Percentiles rank a stretch among this genome's conserved stretches.
phyloP scores from a whole-genome alignment of 2,329 filamentous ascomycete species.

The Xenoacremonium recifei region DNA sequence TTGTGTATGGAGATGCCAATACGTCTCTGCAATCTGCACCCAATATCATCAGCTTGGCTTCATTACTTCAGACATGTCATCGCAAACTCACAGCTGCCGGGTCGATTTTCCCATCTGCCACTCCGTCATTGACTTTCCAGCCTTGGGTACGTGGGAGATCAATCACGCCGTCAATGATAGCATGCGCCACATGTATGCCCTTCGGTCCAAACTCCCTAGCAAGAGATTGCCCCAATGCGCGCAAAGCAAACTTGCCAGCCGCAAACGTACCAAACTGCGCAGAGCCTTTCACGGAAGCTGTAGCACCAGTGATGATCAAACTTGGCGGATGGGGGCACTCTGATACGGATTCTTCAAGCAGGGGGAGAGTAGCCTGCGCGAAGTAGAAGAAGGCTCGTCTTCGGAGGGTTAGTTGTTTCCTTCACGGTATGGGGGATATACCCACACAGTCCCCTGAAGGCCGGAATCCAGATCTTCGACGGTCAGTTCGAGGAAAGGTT shows the following conservation, averaged over 20 bases:
- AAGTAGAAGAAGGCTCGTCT: constrained; percentile 74
- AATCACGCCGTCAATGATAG: constrained; percentile 82
- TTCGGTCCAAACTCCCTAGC: constrained; percentile 82
- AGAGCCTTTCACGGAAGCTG: constrained; percentile 72
- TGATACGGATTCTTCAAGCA: constrained; percentile 61
- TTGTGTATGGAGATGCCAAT: constrained; percentile 83
- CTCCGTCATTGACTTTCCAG: constrained; percentile 41
- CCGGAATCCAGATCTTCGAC: constrained; percentile 48
- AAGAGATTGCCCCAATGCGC: constrained; percentile 71
- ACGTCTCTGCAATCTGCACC: constrained; percentile 77
- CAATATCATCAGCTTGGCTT: too few species aligned
- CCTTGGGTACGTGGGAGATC: constrained; percentile 69
- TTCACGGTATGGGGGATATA: rapidly evolving
- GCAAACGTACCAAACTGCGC: constrained; percentile 71
- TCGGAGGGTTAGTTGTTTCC: constrained; percentile 1
- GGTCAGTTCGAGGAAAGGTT: constrained; percentile 58
- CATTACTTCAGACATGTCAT: too few species aligned
- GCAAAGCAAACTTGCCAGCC: constrained; percentile 74
- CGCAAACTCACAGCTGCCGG: constrained; percentile 65
- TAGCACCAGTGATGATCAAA: constrained; percentile 84
- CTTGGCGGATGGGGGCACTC: constrained; percentile 65
- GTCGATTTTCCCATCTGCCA: constrained; percentile 63
- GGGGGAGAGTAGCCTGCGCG: constrained; percentile 67
- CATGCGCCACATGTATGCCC: constrained; percentile 80
- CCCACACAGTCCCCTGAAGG: constrained; percentile 50